Evolutionary conservation across 768 basidiomycete species (phyloP).

Genomic region (Podaxis mareebaensis): DNA sequence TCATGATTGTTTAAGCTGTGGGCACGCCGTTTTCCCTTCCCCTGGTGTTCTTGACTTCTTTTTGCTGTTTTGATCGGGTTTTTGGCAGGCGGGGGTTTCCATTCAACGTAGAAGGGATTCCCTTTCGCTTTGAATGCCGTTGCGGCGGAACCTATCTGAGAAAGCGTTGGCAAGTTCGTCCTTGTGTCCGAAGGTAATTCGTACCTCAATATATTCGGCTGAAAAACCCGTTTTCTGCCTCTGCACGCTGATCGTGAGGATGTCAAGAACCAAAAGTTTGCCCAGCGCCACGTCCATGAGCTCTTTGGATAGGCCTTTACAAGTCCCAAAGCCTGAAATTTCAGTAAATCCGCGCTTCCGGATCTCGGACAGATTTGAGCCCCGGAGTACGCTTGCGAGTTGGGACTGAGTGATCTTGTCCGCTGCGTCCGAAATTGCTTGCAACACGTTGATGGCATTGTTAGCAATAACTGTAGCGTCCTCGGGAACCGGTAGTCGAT

Average conservation of each 20-base stretch:
- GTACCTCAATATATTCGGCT: conserved; percentile 53
- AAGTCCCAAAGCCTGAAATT: conserved; percentile 54
- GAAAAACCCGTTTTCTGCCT: conserved; percentile 46
- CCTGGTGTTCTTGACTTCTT: not conserved
- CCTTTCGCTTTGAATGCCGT: not conserved
- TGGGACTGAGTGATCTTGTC: conserved; percentile 61
- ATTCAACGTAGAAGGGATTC: conserved; percentile 6
- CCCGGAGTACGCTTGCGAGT: conserved; percentile 65
- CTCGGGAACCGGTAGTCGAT: conserved; percentile 40
- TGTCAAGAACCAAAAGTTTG: conserved; percentile 50
- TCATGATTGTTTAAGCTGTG: not conserved
- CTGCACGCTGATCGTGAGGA: conserved; percentile 47
- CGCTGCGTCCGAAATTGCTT: conserved; percentile 39
- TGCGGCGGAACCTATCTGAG: not conserved
- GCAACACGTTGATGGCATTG: conserved; percentile 59
- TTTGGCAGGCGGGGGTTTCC: conserved; percentile 14
- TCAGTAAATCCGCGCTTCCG: conserved; percentile 48
- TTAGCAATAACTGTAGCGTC: conserved; percentile 66
- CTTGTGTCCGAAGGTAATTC: not conserved
- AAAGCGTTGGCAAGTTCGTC: not conserved
- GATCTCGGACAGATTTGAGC: conserved; percentile 51
- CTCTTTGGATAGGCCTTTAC: conserved; percentile 47
- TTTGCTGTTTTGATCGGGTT: not conserved
- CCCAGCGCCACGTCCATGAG: conserved; percentile 68
- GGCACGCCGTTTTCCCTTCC: conserved; percentile 4